These are phyloP conservation scores for Pseudocercospora macadamiae DNA, from an alignment of 2,329 filamentous ascomycete species.

Conservation along the genomic window DNA sequence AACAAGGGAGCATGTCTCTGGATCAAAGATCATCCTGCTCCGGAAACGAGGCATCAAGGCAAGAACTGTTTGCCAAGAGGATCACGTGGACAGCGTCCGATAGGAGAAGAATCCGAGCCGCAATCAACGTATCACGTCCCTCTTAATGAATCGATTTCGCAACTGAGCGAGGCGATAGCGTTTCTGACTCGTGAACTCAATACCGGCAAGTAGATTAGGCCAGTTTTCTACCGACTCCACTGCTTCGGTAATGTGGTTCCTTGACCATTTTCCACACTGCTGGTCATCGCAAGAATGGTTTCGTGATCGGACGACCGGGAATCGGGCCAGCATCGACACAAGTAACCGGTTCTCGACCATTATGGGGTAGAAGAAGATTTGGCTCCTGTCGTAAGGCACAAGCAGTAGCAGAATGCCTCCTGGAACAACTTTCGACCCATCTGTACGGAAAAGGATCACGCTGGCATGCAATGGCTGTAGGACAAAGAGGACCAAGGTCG, in stretches of 20 bases:
- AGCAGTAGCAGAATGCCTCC: neutral
- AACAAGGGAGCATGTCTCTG: too few relatives aligned
- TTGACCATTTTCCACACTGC: neutral
- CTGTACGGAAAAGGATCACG: neutral
- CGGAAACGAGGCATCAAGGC: neutral
- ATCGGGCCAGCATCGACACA: neutral
- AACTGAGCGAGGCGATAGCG: neutral
- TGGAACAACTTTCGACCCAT: neutral
- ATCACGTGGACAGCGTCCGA: neutral
- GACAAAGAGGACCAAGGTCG: neutral
- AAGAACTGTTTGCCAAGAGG: neutral
- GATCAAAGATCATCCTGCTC: neutral
- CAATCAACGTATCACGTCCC: neutral
- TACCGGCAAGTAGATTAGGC: neutral
- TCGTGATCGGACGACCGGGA: neutral
- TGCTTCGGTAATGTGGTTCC: neutral
- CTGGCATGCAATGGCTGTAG: neutral
- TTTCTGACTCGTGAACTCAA: neutral
- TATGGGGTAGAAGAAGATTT: neutral
- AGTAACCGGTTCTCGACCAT: neutral
- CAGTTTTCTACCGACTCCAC: neutral
- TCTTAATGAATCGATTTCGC: neutral
- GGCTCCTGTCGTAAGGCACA: neutral
- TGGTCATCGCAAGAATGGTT: neutral
- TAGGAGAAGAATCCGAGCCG: neutral